Conservation (phyloP, 176 grass and related monocot species). For the Phyllostachys edulis region DNA sequence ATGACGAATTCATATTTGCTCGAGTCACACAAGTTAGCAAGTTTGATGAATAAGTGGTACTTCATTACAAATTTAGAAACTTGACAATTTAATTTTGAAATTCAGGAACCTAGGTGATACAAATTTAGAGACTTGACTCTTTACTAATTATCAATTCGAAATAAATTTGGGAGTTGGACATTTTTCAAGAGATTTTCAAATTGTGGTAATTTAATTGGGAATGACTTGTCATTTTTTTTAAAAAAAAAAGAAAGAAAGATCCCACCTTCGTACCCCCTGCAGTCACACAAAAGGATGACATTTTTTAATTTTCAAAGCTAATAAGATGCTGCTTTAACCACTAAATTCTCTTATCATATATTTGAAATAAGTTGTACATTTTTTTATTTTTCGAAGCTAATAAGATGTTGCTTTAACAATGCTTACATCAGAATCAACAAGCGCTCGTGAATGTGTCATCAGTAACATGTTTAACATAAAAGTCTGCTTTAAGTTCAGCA, state of each 20-base stretch:
- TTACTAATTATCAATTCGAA: neutral
- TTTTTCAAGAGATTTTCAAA: neutral
- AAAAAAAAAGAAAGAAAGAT: neutral
- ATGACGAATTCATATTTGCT: neutral
- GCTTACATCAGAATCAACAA: neutral
- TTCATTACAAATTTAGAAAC: neutral
- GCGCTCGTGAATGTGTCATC: neutral
- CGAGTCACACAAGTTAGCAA: neutral
- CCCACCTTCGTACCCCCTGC: neutral
- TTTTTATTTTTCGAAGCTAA: too few relatives aligned
- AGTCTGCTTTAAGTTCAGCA: neutral
- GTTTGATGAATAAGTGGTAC: neutral
- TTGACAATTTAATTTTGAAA: neutral
- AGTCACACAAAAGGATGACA: too few relatives aligned
- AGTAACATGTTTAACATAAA: conserved; percentile 7
- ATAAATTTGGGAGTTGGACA: neutral
- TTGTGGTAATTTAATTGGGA: neutral
- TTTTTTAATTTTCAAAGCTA: too few relatives aligned
- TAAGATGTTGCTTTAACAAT: too few relatives aligned
- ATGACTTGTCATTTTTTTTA: neutral
- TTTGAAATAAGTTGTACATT: too few relatives aligned
- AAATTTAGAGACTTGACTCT: neutral
- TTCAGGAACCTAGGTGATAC: neutral
- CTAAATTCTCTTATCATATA: too few relatives aligned
- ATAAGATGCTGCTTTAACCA: too few relatives aligned